These are phyloP conservation scores for Shiraia sp. DNA, from an alignment of 2,329 filamentous ascomycete species.

Conservation along the genomic window DNA sequence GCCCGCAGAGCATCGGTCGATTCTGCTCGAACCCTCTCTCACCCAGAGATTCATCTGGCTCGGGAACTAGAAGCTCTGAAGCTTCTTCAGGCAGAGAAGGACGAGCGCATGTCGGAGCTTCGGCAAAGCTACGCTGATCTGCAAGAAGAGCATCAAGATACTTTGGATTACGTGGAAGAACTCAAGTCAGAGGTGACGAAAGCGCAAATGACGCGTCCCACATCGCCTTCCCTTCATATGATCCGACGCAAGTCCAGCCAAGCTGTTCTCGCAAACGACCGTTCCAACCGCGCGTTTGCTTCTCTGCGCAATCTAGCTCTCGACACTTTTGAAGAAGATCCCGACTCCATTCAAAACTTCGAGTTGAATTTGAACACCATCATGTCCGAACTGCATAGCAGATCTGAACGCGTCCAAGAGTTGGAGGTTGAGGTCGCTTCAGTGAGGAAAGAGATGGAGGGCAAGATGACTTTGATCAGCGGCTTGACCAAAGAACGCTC, in stretches of 20 bases:
- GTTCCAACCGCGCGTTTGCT: constrained; percentile 87
- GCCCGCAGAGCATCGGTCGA: constrained; percentile 34
- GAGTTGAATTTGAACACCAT: constrained; percentile 89
- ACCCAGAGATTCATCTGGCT: constrained; percentile 18
- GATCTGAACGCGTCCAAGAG: constrained; percentile 87
- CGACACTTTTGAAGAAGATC: constrained; percentile 80
- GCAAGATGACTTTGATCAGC: constrained; percentile 93
- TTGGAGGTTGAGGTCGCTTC: constrained; percentile 82
- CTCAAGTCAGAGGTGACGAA: constrained; percentile 85
- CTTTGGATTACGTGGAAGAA: constrained; percentile 84
- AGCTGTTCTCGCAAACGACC: constrained; percentile 82
- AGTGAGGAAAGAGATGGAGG: constrained; percentile 94
- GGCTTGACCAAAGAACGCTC: constrained; percentile 91
- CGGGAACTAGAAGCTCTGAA: constrained; percentile 74
- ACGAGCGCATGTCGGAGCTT: constrained; percentile 72
- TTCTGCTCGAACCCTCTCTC: constrained; percentile 9
- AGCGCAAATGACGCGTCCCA: constrained; percentile 67
- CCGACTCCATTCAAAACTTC: constrained; percentile 88
- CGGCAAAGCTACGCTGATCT: constrained; percentile 80
- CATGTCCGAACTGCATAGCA: constrained; percentile 85
- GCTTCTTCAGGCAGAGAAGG: constrained; percentile 73
- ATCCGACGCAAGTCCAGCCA: constrained; percentile 94
- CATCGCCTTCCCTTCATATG: constrained; percentile 70
- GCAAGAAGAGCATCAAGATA: constrained; percentile 78
- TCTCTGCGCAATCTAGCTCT: constrained; percentile 85